Evolutionary conservation across 192 early-diverging fungal species (phyloP), one percentile per base, ranked within the genome.

Genomic region (Coemansia sp.): DNA sequence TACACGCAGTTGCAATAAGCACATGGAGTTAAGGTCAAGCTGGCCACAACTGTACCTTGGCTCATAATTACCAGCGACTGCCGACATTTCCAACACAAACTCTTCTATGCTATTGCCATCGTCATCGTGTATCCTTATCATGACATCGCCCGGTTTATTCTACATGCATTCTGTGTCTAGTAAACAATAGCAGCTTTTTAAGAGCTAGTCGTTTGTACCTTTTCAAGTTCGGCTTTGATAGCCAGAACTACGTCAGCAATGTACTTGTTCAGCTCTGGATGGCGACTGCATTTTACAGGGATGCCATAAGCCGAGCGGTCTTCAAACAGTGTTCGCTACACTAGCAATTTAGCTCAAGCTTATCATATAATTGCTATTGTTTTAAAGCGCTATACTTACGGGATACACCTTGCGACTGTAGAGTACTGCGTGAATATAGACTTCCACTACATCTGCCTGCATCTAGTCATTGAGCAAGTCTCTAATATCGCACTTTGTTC

Each of bases 261-360:
- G 47, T 83, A 81, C 19, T 46, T 47, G 59, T 73, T 79, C 35
- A 83, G 70, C 52, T 66, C 75, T 5, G 81, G 81, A 53, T 83
- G 79, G 31, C 64, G 57, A 20, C 72, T 73, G 50, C 72, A 72
- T 35, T 81, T 71, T 40, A 83, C 81, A 6, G 79, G 72, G 12
- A 79, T 62, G 16, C 78, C 71, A 38, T 72, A 79, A 15, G 77
- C 78, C 26, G 63, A 59, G 14, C 70, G 63, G 35, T 58, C 60
- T 28, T 62, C 76, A 61, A 83, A 83, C 42, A 80, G 50, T 35
- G 66, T 36, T 14, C 57, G 53, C 72, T 74, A 74, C 44, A 44
- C 5, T 45, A 47, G n/a, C 15, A 6, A 2, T 18, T 14, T 26
- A 26, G 23, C 4, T 4, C 23, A 26, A 26, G 23, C 23, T 26